phyloP scores from a whole-genome alignment of 1,284 basidiomycete species.

The Ustilago shanxiensis region DNA sequence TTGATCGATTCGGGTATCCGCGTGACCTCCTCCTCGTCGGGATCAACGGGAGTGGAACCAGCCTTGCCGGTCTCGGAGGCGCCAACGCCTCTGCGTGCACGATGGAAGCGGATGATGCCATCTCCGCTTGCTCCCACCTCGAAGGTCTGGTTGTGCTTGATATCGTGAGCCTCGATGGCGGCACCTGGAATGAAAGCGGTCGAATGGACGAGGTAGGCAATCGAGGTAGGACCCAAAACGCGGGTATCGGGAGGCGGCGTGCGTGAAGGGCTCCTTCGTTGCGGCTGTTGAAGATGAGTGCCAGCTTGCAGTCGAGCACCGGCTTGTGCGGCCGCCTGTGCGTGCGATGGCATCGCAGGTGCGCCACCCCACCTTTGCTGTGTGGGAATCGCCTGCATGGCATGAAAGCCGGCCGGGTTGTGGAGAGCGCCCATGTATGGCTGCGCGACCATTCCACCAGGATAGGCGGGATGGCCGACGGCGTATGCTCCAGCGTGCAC shows the following conservation, averaged over 20 bases:
- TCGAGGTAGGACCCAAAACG: conserved; percentile 80
- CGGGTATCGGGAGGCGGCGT: conserved; percentile 64
- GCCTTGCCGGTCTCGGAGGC: conserved; percentile 11
- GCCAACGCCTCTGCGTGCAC: conserved; percentile 67
- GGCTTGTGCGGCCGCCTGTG: conserved; percentile 8
- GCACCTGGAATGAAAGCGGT: conserved; percentile 82
- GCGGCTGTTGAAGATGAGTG: conserved; percentile 6
- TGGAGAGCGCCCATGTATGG: conserved; percentile 43
- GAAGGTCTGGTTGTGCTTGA: conserved; percentile 71
- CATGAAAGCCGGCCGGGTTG: conserved; percentile 42
- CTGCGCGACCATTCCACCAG: conserved; percentile 30
- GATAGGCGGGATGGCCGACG: conserved; percentile 23
- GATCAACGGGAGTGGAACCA: conserved; percentile 11
- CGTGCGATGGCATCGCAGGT: conserved; percentile 24
- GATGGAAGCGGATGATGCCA: conserved; percentile 87
- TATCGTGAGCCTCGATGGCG: conserved; percentile 88
- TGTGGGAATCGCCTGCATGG: conserved; percentile 13
- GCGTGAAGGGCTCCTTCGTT: conserved; percentile 29
- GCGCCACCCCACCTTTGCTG: conserved; percentile 30
- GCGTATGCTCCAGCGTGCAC: conserved; percentile 21
- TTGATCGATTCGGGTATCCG: conserved; percentile 56
- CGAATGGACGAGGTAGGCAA: conserved; percentile 88
- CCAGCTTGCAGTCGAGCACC: not conserved
- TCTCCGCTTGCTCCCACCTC: conserved; percentile 79
- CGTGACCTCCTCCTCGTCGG: conserved; percentile 35